These are phyloP conservation scores for Zhuliangozyma blackwelliae DNA, from an alignment of 1,139 yeast genomes.

Conservation along the genomic window DNA sequence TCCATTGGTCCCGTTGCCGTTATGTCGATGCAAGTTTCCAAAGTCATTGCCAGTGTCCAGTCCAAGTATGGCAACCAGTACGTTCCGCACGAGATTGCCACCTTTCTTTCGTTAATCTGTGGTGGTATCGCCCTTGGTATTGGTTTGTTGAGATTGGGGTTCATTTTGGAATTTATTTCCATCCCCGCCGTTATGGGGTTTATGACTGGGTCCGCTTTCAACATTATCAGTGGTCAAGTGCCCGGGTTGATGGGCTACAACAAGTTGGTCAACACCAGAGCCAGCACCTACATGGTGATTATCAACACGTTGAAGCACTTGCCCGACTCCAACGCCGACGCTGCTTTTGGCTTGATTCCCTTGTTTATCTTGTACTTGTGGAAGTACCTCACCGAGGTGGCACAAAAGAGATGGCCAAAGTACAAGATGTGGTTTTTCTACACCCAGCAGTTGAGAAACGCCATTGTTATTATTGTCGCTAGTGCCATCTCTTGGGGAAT, in stretches of 20 bases:
- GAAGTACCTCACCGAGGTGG: constrained; percentile 53
- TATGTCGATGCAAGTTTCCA: constrained; percentile 84
- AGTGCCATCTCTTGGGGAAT: constrained; percentile 69
- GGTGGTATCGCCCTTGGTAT: constrained; percentile 81
- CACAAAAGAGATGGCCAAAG: constrained; percentile 65
- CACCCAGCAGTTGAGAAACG: constrained; percentile 72
- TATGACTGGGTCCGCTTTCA: constrained; percentile 92
- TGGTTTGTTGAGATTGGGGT: constrained; percentile 81
- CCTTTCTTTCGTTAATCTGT: constrained; percentile 72
- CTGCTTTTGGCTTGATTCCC: constrained; percentile 83
- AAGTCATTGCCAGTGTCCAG: constrained; percentile 66
- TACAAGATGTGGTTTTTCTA: constrained; percentile 60
- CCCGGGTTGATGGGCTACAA: constrained; percentile 82
- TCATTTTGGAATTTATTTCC: constrained; percentile 83
- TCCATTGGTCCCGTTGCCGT: constrained; percentile 97
- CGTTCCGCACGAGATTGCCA: constrained; percentile 68
- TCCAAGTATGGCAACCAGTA: constrained; percentile 32
- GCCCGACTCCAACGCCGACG: constrained; percentile 65
- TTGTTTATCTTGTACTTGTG: constrained; percentile 65
- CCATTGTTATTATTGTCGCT: constrained; percentile 72
- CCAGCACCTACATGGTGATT: constrained; percentile 63
- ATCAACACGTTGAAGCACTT: constrained; percentile 71
- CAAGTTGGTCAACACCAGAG: constrained; percentile 65
- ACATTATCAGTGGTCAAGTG: constrained; percentile 77
- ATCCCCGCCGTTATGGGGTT: constrained; percentile 92